Percentiles rank a stretch among this genome's conserved stretches.
These are phyloP conservation scores for Rhynchosporium agropyri DNA, from an alignment of 2,329 filamentous ascomycete species.

Conservation along the genomic window DNA sequence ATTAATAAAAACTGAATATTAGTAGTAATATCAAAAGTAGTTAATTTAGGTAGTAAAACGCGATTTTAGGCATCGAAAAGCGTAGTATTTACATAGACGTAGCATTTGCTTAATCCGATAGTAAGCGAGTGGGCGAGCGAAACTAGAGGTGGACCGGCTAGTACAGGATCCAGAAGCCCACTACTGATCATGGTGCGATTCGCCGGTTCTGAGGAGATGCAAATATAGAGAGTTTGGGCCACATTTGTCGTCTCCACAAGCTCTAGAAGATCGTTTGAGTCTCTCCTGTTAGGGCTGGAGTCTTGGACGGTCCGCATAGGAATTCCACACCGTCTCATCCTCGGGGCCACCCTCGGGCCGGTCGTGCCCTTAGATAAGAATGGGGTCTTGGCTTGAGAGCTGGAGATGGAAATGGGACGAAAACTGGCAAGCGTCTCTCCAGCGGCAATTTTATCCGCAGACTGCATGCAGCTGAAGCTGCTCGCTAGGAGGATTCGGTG, in stretches of 20 bases:
- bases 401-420: neutral
- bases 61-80: too few relatives aligned
- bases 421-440: neutral
- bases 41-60: too few relatives aligned
- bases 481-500: neutral
- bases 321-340: neutral
- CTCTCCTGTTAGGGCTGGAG: conserved; percentile 10
- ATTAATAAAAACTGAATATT: too few relatives aligned
- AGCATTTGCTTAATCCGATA: too few relatives aligned
- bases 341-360: conserved; percentile 4
- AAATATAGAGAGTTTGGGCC: conserved; percentile 8
- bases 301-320: conserved; percentile 4
- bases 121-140: too few relatives aligned
- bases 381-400: neutral
- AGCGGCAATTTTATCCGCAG: neutral
- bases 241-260: conserved; percentile 8
- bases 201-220: neutral
- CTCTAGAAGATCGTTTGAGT: conserved; percentile 8
- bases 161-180: conserved; percentile 10
- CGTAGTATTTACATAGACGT: too few relatives aligned
- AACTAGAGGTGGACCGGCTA: too few relatives aligned
- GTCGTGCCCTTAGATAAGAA: conserved; percentile 8
- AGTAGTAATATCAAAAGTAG: too few relatives aligned
- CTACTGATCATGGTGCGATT: conserved; percentile 10
- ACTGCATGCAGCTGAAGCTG: neutral